Base-by-base conservation (phyloP, 257 asterid genomes). In the Scutellaria galericulata region DNA sequence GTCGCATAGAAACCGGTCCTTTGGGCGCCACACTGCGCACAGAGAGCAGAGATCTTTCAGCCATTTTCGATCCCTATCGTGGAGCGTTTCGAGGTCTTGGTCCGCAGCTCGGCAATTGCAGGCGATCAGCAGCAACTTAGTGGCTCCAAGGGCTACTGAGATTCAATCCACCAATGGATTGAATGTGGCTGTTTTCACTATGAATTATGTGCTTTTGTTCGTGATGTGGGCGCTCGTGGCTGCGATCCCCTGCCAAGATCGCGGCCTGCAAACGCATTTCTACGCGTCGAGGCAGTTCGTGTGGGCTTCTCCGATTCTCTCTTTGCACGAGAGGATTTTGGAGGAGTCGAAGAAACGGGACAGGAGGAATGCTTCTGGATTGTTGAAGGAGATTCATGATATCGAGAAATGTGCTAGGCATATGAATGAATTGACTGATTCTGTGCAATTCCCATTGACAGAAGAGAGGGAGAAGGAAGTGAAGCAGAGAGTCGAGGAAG, bases 61-160 rank as follows among this genome's bases (percentile, higher is more conserved):
- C 63, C 88, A 95, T 58, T 86, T 82, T 51, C 74, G 99, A 67
- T 95, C 99, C 1, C 79, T 92, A 2, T 95, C 99, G 0, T 95
- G 99, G 98, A 88, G 98, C 42, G 98, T 90, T n/a, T 95, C 99
- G 0, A 76, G 97, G 60, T 78, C 96, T 24, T 95, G 99, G 99
- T 95, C 99, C 1, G 99, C 99, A 9, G 88, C 95, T 7, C 84
- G 78, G 73, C 98, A 95, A 73, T 71, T 95, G 20, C 99, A 90
- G 72, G 91, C 99, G 2, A 88, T 95, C 66, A 87, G 97, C 56
- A 88, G 66, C 75, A 95, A 88, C 63, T 48, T 95, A 45, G 86
- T 64, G 5, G 83, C 86, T 7, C 99, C 99, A 0, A 78, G 82
- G 13, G 75, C 78, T 13, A 90, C 81, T 68, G 99, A 95, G 70